Evolutionary conservation across 768 basidiomycete genomes (phyloP), one percentile per base, ranked within the genome.

Genomic region (Lyophyllum shimeji): DNA sequence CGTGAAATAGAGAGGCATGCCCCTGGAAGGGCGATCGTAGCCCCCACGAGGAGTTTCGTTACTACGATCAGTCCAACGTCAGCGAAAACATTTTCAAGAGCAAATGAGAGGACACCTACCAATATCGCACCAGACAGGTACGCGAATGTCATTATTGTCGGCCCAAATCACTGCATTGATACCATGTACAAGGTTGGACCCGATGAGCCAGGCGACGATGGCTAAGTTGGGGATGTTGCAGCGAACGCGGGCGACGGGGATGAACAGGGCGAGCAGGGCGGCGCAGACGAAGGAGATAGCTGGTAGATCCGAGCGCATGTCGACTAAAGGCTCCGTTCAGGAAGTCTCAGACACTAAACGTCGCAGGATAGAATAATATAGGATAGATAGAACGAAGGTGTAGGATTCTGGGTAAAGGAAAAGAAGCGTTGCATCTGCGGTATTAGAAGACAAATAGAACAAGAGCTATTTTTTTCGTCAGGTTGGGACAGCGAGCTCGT

Each of bases 81-180:
- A 21, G 31, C 17, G 24, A 29, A 6, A 29, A 12, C 21, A 2
- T 42, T 21, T 9, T 15, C 12, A 12, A 4, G 46, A n/a, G 27
- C 17, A 11, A 51, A 12, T 21, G 37, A 49, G 49, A 8, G 66
- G 17, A 50, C 23, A 52, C 83, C 57, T 51, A 90, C 88, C 73
- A 34, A 94, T 84, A 64, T 94, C 91, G 65, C 91, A 93, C 89
- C 89, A 94, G 7, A 82, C 76, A 0, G 82, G 75, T 15, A 72
- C 74, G 45, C 61, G 67, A 27, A 82, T 67, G 21, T 74, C 65
- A 5, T 72, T 66, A 62, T 80, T 84, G n/a, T 71, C 78, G 43
- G 73, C 69, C 89, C 88, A 94, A 3, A 86, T 62, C 23, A 87
- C 60, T 3, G 82, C 70, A 65, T 92, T 83, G 39, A 89, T 69